Percentiles rank a stretch among this genome's conserved stretches.
These are phyloP conservation scores for Solanum sparsipilum DNA, from an alignment of 257 asterid species.

Conservation along the genomic window DNA sequence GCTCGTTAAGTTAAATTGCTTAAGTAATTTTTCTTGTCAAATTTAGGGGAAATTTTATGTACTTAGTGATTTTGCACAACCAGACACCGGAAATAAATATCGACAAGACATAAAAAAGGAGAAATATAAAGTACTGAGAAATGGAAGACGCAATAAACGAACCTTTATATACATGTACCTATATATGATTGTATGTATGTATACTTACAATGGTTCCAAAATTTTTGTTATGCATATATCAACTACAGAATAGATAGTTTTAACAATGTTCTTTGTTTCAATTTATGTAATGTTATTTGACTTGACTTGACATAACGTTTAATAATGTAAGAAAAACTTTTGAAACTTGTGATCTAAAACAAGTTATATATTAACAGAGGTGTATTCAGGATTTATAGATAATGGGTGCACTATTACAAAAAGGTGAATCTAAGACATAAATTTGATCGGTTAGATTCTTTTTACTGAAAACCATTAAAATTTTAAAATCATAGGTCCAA, in stretches of 20 bases:
- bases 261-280: not conserved
- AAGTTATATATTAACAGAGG: no score
- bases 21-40: no score
- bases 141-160: not conserved
- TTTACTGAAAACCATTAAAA: no score
- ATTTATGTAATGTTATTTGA: no score
- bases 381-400: no score
- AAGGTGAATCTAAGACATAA: no score
- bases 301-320: not conserved
- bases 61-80: not conserved
- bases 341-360: not conserved
- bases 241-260: not conserved
- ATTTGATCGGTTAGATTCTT: no score
- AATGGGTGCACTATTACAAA: no score
- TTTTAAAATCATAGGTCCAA: no score
- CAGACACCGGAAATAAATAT: not conserved
- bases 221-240: not conserved
- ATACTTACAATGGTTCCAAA: not conserved
- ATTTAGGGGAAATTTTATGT: rapidly evolving
- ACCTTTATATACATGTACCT: not conserved
- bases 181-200: not conserved
- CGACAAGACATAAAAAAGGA: not conserved
- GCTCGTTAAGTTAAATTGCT: not conserved
- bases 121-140: not conserved
- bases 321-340: not conserved